Evolutionary conservation across 2,329 filamentous ascomycete genomes (phyloP).

Genomic region (Ramularia endophylla): DNA sequence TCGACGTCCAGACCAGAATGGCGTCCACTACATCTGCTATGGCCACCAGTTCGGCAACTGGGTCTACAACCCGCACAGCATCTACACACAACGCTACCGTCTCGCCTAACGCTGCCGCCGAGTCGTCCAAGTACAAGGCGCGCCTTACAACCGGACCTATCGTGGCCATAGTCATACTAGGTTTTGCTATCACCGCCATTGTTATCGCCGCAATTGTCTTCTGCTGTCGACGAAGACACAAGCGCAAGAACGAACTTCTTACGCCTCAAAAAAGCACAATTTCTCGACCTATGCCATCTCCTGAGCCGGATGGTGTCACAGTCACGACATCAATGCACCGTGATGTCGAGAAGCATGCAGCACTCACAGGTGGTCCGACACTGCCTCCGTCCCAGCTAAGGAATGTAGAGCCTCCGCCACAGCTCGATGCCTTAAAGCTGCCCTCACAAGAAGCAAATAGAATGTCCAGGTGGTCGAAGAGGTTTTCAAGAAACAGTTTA

Average conservation of each 20-base stretch:
- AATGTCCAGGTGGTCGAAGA: slow-evolving; percentile 24
- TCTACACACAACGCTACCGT: slow-evolving; percentile 1
- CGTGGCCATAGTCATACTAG: slow-evolving; percentile 29
- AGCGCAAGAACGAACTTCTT: slow-evolving; percentile 10
- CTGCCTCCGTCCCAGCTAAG: slow-evolving; percentile 5
- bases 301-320: slow-evolving; percentile 25
- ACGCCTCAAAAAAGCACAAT: slow-evolving; percentile 32
- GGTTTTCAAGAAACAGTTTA: slow-evolving; percentile 32
- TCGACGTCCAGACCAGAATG: slow-evolving; percentile 28
- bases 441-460: slow-evolving; percentile 19
- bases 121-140: slow-evolving; percentile 4
- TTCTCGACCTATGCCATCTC: slow-evolving; percentile 36
- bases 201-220: slow-evolving; percentile 21
- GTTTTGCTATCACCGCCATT: slow-evolving; percentile 24
- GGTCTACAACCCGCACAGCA: slow-evolving; percentile 1
- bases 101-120: background rate
- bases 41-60: slow-evolving; percentile 11
- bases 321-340: slow-evolving; percentile 20
- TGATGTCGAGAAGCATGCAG: slow-evolving; percentile 36
- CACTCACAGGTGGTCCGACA: slow-evolving; percentile 6
- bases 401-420: slow-evolving; percentile 33
- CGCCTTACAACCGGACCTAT: slow-evolving; percentile 22
- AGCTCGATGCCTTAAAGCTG: slow-evolving; percentile 31
- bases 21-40: slow-evolving; percentile 4
- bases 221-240: slow-evolving; percentile 22